These are phyloP conservation scores for Grammothele lineata DNA, from an alignment of 768 basidiomycete genomes.

Conservation along the genomic window DNA sequence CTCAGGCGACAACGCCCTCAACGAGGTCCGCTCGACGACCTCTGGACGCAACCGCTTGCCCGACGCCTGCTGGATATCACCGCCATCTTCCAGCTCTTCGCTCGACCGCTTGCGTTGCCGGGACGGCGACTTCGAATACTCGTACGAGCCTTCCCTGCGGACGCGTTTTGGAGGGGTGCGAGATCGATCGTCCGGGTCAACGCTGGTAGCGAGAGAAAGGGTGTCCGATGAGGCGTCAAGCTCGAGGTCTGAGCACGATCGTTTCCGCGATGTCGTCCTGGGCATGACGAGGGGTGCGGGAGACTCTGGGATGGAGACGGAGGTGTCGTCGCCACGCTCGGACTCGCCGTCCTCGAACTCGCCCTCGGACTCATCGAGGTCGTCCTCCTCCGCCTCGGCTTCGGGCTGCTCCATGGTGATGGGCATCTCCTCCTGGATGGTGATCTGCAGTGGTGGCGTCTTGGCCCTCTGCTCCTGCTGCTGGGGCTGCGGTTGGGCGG, in stretches of 20 bases:
- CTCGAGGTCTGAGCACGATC: slow-evolving; percentile 36
- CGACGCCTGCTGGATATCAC: not conserved
- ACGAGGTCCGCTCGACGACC: not conserved
- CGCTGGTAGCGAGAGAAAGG: not conserved
- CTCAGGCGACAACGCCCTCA: not conserved
- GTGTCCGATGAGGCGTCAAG: slow-evolving; percentile 18
- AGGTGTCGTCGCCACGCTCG: slow-evolving; percentile 29
- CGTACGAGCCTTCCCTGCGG: slow-evolving; percentile 22
- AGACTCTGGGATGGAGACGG: slow-evolving; percentile 14
- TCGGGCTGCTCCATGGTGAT: slow-evolving; percentile 4
- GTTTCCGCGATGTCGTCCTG: slow-evolving; percentile 27
- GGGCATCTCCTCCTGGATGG: slow-evolving; percentile 21
- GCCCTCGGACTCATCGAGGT: slow-evolving; percentile 21
- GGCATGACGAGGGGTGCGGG: slow-evolving; percentile 16
- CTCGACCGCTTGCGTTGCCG: slow-evolving; percentile 23
- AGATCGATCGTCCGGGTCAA: slow-evolving; percentile 7
- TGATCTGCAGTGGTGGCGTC: slow-evolving; percentile 18
- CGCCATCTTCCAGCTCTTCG: slow-evolving; percentile 25
- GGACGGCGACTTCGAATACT: slow-evolving; percentile 8
- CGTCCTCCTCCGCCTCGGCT: slow-evolving; percentile 18
- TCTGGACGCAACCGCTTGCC: slow-evolving; percentile 12
- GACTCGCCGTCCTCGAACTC: slow-evolving; percentile 31
- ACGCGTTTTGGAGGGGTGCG: slow-evolving; percentile 41
- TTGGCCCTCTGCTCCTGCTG: slow-evolving; percentile 1
- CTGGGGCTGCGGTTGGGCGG: not conserved